Conservation (phyloP, 2,329 filamentous ascomycete genomes). For the Leptographium radiaticola region DNA sequence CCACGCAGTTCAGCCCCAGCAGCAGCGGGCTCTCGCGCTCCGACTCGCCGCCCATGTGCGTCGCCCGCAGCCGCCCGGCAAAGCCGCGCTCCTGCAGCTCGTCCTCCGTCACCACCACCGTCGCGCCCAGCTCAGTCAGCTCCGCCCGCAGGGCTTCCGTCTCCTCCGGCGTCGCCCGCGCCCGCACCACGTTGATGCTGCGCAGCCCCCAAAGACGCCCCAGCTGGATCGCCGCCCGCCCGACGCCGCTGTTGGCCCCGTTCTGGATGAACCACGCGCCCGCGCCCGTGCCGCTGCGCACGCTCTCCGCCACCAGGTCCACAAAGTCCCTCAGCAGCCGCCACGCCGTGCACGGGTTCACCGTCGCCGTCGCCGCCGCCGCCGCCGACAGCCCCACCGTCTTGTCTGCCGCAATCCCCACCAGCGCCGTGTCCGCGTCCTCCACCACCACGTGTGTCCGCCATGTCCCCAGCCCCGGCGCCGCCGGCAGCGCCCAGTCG, state of each 20-base stretch:
- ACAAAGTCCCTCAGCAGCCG: slow-evolving; percentile 79
- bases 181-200: slow-evolving; percentile 79
- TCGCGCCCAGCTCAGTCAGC: slow-evolving; percentile 40
- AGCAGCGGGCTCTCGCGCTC: slow-evolving; percentile 36
- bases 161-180: slow-evolving; percentile 49
- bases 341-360: slow-evolving; percentile 93
- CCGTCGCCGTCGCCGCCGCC: slow-evolving; percentile 76
- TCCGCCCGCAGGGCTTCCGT: slow-evolving; percentile 47
- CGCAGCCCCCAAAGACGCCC: slow-evolving; percentile 75
- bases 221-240: slow-evolving; percentile 81
- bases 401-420: slow-evolving; percentile 38
- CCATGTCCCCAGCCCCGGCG: slow-evolving; percentile 83
- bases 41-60: slow-evolving; percentile 57
- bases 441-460: slow-evolving; percentile 72
- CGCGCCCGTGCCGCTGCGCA: slow-evolving; percentile 42
- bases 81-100: slow-evolving; percentile 47
- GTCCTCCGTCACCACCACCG: slow-evolving; percentile 41
- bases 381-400: slow-evolving; percentile 43
- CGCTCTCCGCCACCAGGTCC: slow-evolving; percentile 30
- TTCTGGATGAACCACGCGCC: slow-evolving; percentile 97
- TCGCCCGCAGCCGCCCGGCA: slow-evolving; percentile 36
- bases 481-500: slow-evolving; percentile 88
- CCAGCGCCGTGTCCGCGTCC: slow-evolving; percentile 37
- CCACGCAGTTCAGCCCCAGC: slow-evolving; percentile 85
- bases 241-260: slow-evolving; percentile 88